Conservation (phyloP, 2,329 filamentous ascomycete species). For the Fusarium sp. region DNA sequence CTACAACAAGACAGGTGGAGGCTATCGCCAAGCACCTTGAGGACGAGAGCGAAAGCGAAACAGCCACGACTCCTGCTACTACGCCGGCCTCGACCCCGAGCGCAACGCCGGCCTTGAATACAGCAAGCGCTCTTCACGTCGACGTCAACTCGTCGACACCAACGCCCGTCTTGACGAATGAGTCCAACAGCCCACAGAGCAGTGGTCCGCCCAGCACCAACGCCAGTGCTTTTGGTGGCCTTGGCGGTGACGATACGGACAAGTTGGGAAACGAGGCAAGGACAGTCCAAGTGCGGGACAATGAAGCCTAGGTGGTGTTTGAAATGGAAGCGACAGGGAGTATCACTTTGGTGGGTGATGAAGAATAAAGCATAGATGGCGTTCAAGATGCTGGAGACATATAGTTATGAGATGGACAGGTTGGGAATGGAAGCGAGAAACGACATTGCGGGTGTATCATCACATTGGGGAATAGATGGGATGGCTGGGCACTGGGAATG, state of each 20-base stretch:
- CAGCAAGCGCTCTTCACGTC: conserved; percentile 52
- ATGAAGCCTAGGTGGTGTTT: conserved; percentile 44
- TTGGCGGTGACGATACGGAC: conserved; percentile 45
- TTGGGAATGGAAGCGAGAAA: neutral
- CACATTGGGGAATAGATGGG: neutral
- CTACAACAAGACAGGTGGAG: conserved; percentile 70
- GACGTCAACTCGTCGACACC: conserved; percentile 66
- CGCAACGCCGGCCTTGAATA: neutral
- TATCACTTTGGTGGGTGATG: conserved; percentile 32
- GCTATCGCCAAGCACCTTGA: conserved; percentile 52
- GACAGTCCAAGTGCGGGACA: conserved; percentile 44
- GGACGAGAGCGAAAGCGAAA: conserved; percentile 34
- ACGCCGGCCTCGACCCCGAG: neutral
- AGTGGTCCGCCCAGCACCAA: conserved; percentile 74
- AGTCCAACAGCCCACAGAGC: conserved; percentile 77
- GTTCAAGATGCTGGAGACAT: neutral
- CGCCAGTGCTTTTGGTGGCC: conserved; percentile 63
- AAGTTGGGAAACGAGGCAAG: conserved; percentile 34
- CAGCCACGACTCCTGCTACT: conserved; percentile 5
- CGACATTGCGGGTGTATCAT: neutral
- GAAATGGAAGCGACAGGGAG: neutral
- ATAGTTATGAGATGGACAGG: neutral
- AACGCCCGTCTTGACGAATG: conserved; percentile 75
- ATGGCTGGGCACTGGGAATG: neutral
- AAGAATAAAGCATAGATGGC: conserved; percentile 47